Base-by-base conservation (phyloP, 2,329 filamentous ascomycete species). In the Dactylonectria macrodidyma region DNA sequence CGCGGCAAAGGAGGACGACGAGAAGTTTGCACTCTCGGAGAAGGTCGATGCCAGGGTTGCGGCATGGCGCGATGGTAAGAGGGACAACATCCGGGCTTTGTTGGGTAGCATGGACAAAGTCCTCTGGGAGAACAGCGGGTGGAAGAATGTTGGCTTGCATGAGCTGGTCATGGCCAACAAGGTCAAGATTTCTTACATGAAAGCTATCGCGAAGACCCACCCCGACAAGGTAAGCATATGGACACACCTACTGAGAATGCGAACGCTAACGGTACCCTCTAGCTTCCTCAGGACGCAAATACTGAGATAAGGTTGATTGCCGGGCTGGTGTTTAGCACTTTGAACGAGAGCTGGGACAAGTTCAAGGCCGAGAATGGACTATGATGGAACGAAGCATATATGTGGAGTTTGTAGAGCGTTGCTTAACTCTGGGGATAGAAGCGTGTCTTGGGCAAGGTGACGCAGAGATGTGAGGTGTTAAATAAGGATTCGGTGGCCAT, bases 151-250 rank as follows among this genome's bases (percentile, higher is more conserved):
- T 64, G 95, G 94, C 36, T 90, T 99, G 90, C 92, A 95, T 71
- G 96, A 99, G 83, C 82, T 99, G 74, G 92, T 99, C 59, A 89
- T 97, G 87, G 91, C 95, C 38, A 95, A 93, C 74, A 97, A 95
- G 86, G 96, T 98, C 80, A 99, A 99, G 89, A 92, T 99, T 71
- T 87, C 93, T 67, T 99, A 99, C 80, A 98, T 99, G 96, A 98
- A 97, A 88, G 96, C 95, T 6, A 98, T 99, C 87, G 94, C 92
- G 11, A 98, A 98, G 87, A 96, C 96, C 74, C 96, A 99, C 87
- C 96, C 96, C 68, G 96, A 99, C 81, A 99, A 99, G 92, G 96
- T 98, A 86, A 82, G 90, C 44, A 50, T 10, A 5, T 44, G 16
- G 9, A 14, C 2, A 10, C 26, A 5, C 4, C 36, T 1, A 9